phyloP scores from a whole-genome alignment of 2,329 filamentous ascomycete species.

The Westerdykella sp. region DNA sequence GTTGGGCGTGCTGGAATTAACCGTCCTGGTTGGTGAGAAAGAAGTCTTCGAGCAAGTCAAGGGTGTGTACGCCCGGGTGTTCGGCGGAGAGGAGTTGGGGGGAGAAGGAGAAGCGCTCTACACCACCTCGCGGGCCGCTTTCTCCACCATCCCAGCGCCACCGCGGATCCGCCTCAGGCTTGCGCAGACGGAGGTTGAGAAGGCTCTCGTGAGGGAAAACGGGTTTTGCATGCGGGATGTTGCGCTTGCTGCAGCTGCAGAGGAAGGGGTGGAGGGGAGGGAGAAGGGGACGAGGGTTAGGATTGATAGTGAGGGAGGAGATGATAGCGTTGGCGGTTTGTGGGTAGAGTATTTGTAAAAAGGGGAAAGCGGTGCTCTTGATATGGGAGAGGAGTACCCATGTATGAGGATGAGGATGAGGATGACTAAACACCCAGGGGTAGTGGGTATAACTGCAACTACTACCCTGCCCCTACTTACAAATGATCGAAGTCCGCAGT shows the following conservation, averaged over 20 bases:
- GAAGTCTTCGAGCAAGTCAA: conserved; percentile 10
- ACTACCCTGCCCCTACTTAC: too few relatives aligned
- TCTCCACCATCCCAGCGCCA: too few relatives aligned
- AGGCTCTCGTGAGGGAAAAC: conserved; percentile 6
- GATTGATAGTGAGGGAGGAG: conserved; percentile 9
- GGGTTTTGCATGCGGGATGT: conserved; percentile 26
- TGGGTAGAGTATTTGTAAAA: conserved; percentile 18
- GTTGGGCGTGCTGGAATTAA: conserved; percentile 38
- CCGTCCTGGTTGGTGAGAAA: conserved; percentile 18
- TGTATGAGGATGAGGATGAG: too few relatives aligned
- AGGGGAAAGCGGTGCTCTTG: too few relatives aligned
- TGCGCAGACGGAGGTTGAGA: conserved; percentile 15
- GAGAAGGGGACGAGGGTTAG: conserved; percentile 7
- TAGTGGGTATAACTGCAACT: too few relatives aligned
- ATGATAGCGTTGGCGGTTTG: conserved; percentile 14
- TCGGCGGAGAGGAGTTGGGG: background rate
- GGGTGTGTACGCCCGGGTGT: conserved; percentile 16
- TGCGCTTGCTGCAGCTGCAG: conserved; percentile 13
- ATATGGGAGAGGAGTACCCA: too few relatives aligned
- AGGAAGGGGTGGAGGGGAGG: conserved; percentile 1
- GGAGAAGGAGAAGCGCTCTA: too few relatives aligned
- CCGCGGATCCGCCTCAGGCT: conserved; percentile 16
- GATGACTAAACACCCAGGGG: too few relatives aligned
- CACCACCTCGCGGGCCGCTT: too few relatives aligned
- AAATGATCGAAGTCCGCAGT: too few relatives aligned